Base-by-base conservation (phyloP, 495 filamentous ascomycete genomes). In the Aspergillus asperescens region DNA sequence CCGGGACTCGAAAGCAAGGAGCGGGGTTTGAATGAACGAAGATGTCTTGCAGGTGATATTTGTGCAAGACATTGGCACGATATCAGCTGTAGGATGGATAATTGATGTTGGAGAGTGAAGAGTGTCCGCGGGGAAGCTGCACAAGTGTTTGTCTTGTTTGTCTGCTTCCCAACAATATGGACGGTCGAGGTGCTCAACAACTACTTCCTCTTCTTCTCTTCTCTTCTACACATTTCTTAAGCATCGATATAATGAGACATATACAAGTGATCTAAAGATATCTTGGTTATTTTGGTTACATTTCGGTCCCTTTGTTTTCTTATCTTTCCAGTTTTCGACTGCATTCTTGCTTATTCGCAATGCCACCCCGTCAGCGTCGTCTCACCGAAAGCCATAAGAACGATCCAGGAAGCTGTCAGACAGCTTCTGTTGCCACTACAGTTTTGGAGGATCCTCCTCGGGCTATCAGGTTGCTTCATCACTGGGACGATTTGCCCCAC, bases 401-500 rank as follows among this genome's bases (percentile, higher is more conserved):
- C 37, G 51, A 55, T 23, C 32, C 52, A 20, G 50, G 41, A 15
- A 39, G 52, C 43, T 60, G 50, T 32, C 50, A 57, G 52, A 34
- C 56, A 28, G 49, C 62, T 39, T 41, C 43, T 20, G 39, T 62
- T 24, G 49, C 62, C 7, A 44, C 57, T 43, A 39, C 59, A 28
- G 54, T 62, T 25, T 29, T 67, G 18, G 64, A 71, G 15, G 55
- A 62, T 25, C 64, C 69, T 27, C 59, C 66, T 23, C 48, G 62
- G 22, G 49, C 61, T 39, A 53, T 73, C 48, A 69, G 62, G 38
- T 67, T 57, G 39, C 68, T 78, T 37, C 59, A 85, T 15, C 73
- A 81, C 48, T 87, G 80, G 78, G 65, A 87, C 53, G 83, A 88
- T 37, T 62, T 89, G 27, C 79, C 81, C 2, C 61, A 65, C 41